Evolutionary conservation across 768 basidiomycete genomes (phyloP), one percentile per base, ranked within the genome.

Genomic region (Lactarius quietus): DNA sequence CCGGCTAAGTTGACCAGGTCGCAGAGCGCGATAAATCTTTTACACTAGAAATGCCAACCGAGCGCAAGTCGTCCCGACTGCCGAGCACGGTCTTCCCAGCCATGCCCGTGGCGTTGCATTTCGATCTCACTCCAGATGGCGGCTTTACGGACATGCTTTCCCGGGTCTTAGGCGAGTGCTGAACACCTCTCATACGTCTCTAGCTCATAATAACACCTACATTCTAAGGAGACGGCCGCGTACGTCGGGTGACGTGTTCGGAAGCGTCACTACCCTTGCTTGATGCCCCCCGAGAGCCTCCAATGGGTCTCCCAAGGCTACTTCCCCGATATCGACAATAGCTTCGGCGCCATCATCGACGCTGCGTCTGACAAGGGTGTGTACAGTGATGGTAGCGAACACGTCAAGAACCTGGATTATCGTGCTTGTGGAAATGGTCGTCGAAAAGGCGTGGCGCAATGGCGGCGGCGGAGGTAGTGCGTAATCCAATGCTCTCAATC

Each of bases 11-110:
- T 55, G 89, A 89, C 69, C 94, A 96, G 74, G 90, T 98, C 33
- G 88, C 87, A 28, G 95, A 98, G 75, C 83, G 83, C 55, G 76
- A 79, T 14, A 82, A 85, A 56, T 85, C 88, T 9, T 81, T 85
- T 15, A 78, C 83, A 9, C 88, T 88, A 72, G 92, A 94, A 52
- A 77, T 86, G 61, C n/a, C n/a, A n/a, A n/a, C n/a, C n/a, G n/a
- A n/a, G n/a, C n/a, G n/a, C n/a, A n/a, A n/a, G n/a, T n/a, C 72
- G n/a, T 83, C 86, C 33, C 84, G 94, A 61, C 95, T 95, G 43
- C 95, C 95, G 82, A 94, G 91, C 74, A 93, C 68, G 94, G 96
- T 74, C 92, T 93, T 74, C 84, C 89, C 12, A 92, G 92, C n/a
- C 71, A 79, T 28, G 78, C 79, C n/a, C 77, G 66, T 20, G 36